Evolutionary conservation across 2,329 filamentous ascomycete species (phyloP), one percentile per base, ranked within the genome.

Genomic region (Zymoseptoria brevis): DNA sequence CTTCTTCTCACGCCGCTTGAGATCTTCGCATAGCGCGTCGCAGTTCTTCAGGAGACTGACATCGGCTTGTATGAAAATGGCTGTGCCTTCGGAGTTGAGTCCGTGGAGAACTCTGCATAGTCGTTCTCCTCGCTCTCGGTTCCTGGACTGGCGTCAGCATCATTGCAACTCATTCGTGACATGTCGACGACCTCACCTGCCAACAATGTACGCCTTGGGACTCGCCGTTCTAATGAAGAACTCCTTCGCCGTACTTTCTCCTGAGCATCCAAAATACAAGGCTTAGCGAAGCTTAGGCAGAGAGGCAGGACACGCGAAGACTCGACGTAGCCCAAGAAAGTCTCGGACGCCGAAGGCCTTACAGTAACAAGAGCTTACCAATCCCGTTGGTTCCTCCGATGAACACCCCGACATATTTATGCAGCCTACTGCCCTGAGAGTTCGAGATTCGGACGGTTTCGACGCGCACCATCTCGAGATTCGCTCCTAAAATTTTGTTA

Each of bases 1-100:
- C 24, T 75, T 75, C 45, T 72, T 69, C 66, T 85, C 82, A 60
- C 77, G 79, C 29, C 69, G 66, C 60, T 72, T 73, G 58, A 86
- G 81, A 55, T 82, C 75, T 6, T 72, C 70, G 67, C 76, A 78
- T 16, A 73, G 69, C 59, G 74, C 68, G 61, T 79, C 77, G 57
- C 78, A 76, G 59, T 74, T 75, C 19, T 64, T 69, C 9, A 79
- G 64, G 6, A 74, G 60, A 4, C 71, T 73, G 53, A 78, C 70
- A 60, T 79, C 76, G 49, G 70, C 71, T 61, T 77, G 68, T 52
- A 79, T 71, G 68, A 78, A 78, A 52, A 67, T 66, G 35, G 73
- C 66, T 35, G 71, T 62, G 50, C 74, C 75, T 8, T 70, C 66
- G 0, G 72, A 60, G 55, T 78, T 78, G 56, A 76, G 67, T 19